Evolutionary conservation across 257 asterid genomes (phyloP).

Genomic region (Penstemon davidsonii): DNA sequence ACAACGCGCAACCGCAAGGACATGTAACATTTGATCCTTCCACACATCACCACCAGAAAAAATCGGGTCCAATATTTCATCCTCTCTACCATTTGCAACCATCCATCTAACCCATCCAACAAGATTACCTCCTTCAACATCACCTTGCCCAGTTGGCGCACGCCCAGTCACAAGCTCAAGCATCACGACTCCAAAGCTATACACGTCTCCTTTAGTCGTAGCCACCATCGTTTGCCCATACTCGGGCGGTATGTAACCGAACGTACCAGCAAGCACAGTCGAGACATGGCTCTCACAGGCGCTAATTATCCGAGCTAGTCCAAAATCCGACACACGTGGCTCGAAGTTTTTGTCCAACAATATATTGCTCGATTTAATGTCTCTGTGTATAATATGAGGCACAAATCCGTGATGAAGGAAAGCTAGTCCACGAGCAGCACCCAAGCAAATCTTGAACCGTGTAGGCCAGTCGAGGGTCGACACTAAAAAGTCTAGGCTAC

Average conservation of each 20-base stretch:
- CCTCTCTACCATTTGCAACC: conserved; percentile 47
- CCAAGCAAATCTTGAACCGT: conserved; percentile 68
- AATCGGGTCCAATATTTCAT: conserved; percentile 40
- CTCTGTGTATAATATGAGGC: conserved; percentile 84
- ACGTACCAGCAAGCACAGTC: conserved; percentile 73
- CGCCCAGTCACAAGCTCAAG: conserved; percentile 75
- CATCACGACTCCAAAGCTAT: conserved; percentile 89
- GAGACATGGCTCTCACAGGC: conserved; percentile 80
- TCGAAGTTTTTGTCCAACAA: conserved; percentile 54
- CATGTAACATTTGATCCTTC: conserved; percentile 52
- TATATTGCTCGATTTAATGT: conserved; percentile 79
- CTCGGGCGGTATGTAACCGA: conserved; percentile 87
- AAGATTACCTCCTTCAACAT: conserved; percentile 79
- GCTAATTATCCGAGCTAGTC: conserved; percentile 77
- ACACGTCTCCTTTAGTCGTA: conserved; percentile 71
- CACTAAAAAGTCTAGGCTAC: conserved; percentile 56
- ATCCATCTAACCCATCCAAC: conserved; percentile 89
- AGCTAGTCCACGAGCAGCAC: conserved; percentile 67
- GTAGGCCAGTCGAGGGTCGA: conserved; percentile 60
- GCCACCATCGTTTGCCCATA: conserved; percentile 84
- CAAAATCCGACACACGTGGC: conserved; percentile 74
- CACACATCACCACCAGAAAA: conserved; percentile 27
- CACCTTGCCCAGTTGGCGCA: conserved; percentile 70
- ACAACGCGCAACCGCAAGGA: conserved; percentile 54
- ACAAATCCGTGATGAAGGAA: conserved; percentile 79